Conservation (phyloP, 2,329 filamentous ascomycete species). For the Thielaviopsis euricoi region DNA sequence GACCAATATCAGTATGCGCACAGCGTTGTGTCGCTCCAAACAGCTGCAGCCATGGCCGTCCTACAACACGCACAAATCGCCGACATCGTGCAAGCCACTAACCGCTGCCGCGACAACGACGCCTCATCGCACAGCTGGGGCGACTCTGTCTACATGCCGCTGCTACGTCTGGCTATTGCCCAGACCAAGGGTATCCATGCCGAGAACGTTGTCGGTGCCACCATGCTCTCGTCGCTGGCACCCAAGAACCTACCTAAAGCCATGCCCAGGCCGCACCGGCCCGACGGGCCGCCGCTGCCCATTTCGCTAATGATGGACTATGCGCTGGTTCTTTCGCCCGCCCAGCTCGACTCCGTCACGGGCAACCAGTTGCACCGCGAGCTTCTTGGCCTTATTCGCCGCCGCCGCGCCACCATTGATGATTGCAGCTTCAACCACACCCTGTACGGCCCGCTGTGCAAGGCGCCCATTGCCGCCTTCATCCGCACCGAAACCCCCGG, state of each 20-base stretch:
- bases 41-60: constrained; percentile 7
- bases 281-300: not conserved
- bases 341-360: not conserved
- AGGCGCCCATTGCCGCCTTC: constrained; percentile 7
- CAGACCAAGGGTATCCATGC: not conserved
- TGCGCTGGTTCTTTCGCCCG: constrained; percentile 2
- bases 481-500: constrained; percentile 1
- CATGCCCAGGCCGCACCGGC: not conserved
- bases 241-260: constrained; percentile 2
- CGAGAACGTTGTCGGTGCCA: constrained; percentile 3
- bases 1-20: constrained; percentile 3
- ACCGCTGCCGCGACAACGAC: constrained; percentile 5
- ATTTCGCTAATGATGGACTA: constrained; percentile 9
- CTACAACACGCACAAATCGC: constrained; percentile 6
- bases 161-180: constrained; percentile 4
- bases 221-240: constrained; percentile 1
- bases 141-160: constrained; percentile 7
- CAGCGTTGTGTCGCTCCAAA: constrained; percentile 7
- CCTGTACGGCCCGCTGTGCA: constrained; percentile 8
- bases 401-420: not conserved
- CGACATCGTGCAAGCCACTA: constrained; percentile 7
- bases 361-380: constrained; percentile 6
- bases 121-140: constrained; percentile 3
- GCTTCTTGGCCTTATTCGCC: constrained; percentile 1
- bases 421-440: constrained; percentile 8